Conservation (phyloP, 2,329 filamentous ascomycete genomes). For the Knoxdaviesia proteae region DNA sequence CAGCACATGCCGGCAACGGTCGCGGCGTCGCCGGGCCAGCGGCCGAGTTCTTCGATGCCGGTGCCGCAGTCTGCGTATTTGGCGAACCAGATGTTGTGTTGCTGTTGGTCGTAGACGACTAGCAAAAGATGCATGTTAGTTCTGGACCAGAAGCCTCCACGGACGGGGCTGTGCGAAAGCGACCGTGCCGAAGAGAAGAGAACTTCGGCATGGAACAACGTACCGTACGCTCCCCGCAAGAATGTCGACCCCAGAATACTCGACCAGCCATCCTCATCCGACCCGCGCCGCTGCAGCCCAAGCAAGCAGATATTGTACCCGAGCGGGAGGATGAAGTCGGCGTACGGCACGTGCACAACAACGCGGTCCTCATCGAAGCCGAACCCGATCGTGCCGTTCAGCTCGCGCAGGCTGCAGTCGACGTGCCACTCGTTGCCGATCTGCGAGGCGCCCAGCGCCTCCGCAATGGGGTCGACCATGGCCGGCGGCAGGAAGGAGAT, state of each 20-base stretch:
- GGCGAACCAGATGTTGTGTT: slow-evolving; percentile 16
- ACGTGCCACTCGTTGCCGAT: slow-evolving; percentile 20
- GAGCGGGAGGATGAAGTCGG: slow-evolving; percentile 29
- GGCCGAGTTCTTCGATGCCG: slow-evolving; percentile 13
- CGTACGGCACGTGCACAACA: slow-evolving; percentile 19
- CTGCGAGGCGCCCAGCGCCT: slow-evolving; percentile 17
- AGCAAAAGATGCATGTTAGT: slow-evolving; percentile 2
- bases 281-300: slow-evolving; percentile 13
- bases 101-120: slow-evolving; percentile 19
- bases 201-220: slow-evolving; percentile 3
- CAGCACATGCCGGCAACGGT: slow-evolving; percentile 1
- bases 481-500: slow-evolving; percentile 22
- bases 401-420: slow-evolving; percentile 17
- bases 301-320: slow-evolving; percentile 15
- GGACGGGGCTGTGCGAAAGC: not conserved
- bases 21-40: slow-evolving; percentile 10
- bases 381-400: slow-evolving; percentile 24
- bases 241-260: slow-evolving; percentile 17
- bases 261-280: slow-evolving; percentile 7
- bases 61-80: slow-evolving; percentile 17
- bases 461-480: slow-evolving; percentile 20
- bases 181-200: not conserved
- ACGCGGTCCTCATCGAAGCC: slow-evolving; percentile 17
- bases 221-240: slow-evolving; percentile 16
- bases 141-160: not conserved